Evolutionary conservation across 441 rosid species (phyloP), one percentile per base, ranked within the genome.

Genomic region (Pelargonium fulgidum): DNA sequence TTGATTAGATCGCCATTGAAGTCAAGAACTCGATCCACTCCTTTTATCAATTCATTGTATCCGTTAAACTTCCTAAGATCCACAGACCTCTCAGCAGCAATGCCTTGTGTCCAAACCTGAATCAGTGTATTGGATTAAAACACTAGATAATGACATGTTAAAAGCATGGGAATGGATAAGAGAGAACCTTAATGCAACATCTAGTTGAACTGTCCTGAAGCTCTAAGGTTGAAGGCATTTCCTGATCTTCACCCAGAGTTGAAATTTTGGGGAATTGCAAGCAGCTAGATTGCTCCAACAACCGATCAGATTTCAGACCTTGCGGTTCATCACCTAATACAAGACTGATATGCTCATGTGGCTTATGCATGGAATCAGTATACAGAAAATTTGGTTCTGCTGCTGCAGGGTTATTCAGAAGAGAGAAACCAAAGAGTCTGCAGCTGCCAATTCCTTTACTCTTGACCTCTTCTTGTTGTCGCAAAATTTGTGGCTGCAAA

Each of bases 51-150:
- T 83, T 89, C 97, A 1, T 79, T 81, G 19, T 95, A 95, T 84
- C 81, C 80, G 70, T 75, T 79, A 79, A 92, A 95, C 83, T 87
- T 92, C 20, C 86, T 71, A 68, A 95, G 95, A 80, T 95, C 99
- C 79, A 95, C 96, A 41, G 98, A 95, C 79, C 98, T 82, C 50
- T 92, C 99, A 61, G 92, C 90, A 26, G 98, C 99, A 70, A 83
- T 89, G 3, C 96, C 99, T 73, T 89, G 97, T 86, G 87, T 95
- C 62, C 78, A 96, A 63, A 95, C 99, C 99, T 94, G 80, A 69
- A 69, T 71, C 7, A 3, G 52, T 22, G 41, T 12, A 33, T 33
- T 33, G 39, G 39, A 52, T 52, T 52, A 52, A 62, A 22, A 33
- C 62, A 48, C 48, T 16, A 41, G 29, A 26, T 52, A 64, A n/a